Evolutionary conservation across 306 rosid species (phyloP).

Genomic region (Malus fusca): DNA sequence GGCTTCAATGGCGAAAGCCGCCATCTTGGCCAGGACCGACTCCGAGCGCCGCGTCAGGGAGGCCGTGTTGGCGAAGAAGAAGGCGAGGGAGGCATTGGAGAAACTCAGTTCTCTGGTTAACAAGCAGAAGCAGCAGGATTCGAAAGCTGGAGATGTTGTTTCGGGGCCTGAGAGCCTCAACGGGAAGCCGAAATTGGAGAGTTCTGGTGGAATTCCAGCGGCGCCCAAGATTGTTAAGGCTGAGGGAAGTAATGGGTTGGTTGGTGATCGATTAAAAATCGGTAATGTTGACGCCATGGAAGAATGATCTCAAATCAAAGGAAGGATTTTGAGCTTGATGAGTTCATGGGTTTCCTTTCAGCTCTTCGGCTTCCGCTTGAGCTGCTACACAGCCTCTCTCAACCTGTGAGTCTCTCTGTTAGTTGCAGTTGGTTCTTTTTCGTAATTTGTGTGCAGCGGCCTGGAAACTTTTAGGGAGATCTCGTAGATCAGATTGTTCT

Average conservation of each 20-base stretch:
- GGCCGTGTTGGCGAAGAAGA: slow-evolving; percentile 50
- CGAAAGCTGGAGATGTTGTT: not conserved
- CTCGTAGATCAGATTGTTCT: not conserved
- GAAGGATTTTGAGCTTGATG: not conserved
- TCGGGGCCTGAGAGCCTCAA: not conserved
- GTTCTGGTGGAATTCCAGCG: not conserved
- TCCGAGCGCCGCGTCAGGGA: slow-evolving; percentile 46
- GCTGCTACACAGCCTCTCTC: not conserved
- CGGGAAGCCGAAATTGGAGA: not conserved
- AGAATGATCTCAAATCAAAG: not conserved
- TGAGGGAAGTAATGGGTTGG: not conserved
- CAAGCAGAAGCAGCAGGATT: slow-evolving; percentile 18
- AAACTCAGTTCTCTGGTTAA: slow-evolving; percentile 24
- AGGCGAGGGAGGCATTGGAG: slow-evolving; percentile 53
- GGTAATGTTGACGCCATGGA: not conserved
- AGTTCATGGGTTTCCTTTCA: not conserved
- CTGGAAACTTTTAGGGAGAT: not conserved
- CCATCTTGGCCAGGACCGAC: slow-evolving; percentile 26
- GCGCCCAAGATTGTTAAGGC: not conserved
- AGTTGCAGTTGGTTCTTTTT: not conserved
- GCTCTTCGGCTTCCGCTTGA: not conserved
- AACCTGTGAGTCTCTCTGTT: slow-evolving; percentile 2
- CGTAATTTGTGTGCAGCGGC: not conserved
- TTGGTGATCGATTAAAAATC: not conserved
- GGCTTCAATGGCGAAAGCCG: slow-evolving; percentile 35